Evolutionary conservation across 2,329 filamentous ascomycete species (phyloP).

Genomic region (Amylocarpus encephaloides): DNA sequence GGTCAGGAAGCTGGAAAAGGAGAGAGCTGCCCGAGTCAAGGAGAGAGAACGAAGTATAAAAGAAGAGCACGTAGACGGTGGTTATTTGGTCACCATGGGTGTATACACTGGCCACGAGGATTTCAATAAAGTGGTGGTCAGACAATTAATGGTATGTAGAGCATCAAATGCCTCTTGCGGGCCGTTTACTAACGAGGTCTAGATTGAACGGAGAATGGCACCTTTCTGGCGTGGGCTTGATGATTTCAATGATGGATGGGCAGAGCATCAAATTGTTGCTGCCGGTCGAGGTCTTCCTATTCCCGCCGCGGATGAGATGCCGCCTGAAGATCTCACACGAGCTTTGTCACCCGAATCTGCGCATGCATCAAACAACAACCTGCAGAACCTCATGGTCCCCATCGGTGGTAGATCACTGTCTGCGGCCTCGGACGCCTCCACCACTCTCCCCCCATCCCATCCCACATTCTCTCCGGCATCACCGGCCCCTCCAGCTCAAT

Average conservation of each 20-base stretch:
- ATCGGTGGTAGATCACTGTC: conserved; percentile 73
- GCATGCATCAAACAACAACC: conserved; percentile 49
- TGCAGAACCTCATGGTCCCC: conserved; percentile 72
- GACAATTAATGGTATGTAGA: conserved; percentile 74
- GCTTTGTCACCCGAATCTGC: conserved; percentile 42
- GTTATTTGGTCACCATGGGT: conserved; percentile 88
- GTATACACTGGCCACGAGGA: conserved; percentile 91
- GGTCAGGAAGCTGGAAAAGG: conserved; percentile 75
- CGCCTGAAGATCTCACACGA: conserved; percentile 56
- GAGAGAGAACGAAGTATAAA: conserved; percentile 86
- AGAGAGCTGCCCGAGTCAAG: conserved; percentile 66
- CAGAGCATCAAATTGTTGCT: conserved; percentile 90
- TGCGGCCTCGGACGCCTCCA: conserved; percentile 65
- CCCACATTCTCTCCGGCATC: conserved; percentile 54
- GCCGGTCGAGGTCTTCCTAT: conserved; percentile 79
- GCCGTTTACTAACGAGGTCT: conserved; percentile 18
- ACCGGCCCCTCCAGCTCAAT: conserved; percentile 38
- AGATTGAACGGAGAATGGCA: conserved; percentile 90
- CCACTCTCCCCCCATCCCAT: conserved; percentile 52
- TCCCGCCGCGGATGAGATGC: conserved; percentile 76
- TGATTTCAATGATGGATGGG: conserved; percentile 83
- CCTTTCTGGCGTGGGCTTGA: conserved; percentile 94
- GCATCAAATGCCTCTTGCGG: not conserved
- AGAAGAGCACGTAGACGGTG: conserved; percentile 91
- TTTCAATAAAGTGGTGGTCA: conserved; percentile 81